phyloP scores from a whole-genome alignment of 2,329 filamentous ascomycete genomes.

The Fusarium guadeloupense region DNA sequence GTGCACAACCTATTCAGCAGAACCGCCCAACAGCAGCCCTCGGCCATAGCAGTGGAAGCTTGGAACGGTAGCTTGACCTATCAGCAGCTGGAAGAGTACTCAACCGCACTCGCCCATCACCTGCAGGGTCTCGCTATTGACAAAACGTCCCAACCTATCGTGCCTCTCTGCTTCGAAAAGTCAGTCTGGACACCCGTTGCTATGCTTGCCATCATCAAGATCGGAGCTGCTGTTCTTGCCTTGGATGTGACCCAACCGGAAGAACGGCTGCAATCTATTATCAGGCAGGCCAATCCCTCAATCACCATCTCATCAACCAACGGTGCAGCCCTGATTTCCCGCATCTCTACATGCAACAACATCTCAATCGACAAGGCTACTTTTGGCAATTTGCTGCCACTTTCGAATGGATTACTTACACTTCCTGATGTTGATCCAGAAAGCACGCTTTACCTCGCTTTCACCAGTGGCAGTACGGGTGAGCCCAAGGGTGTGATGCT shows the following conservation, averaged over 20 bases:
- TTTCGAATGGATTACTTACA: too few species aligned
- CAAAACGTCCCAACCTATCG: not conserved
- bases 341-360: not conserved
- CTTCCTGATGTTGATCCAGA: not conserved
- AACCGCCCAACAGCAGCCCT: not conserved
- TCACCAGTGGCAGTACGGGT: not conserved
- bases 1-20: not conserved
- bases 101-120: not conserved
- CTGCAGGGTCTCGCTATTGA: not conserved
- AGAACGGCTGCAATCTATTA: not conserved
- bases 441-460: not conserved
- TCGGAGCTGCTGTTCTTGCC: not conserved
- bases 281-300: not conserved
- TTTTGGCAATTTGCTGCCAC: too few species aligned
- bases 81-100: not conserved
- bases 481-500: constrained; percentile 1
- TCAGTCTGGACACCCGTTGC: not conserved
- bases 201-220: not conserved
- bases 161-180: not conserved
- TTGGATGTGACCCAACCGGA: not conserved
- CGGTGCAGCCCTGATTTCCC: not conserved
- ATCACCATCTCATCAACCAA: not conserved
- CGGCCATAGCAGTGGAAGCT: not conserved
- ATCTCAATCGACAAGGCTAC: too few species aligned
- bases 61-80: not conserved